Evolutionary conservation across 2,329 filamentous ascomycete genomes (phyloP), one percentile per base, ranked within the genome.

Genomic region (Trichoderma hamatum): DNA sequence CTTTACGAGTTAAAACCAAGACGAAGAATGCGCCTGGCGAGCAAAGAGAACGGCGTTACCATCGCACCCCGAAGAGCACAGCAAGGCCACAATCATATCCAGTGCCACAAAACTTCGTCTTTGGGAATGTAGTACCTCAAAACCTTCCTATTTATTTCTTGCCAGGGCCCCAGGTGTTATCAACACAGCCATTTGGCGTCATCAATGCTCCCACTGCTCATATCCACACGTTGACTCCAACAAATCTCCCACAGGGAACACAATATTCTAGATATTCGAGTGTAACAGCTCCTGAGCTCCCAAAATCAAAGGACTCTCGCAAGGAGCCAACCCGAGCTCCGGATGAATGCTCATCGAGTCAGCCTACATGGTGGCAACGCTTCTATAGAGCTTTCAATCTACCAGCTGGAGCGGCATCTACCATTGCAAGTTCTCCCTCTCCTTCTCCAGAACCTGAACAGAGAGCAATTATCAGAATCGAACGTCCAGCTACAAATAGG

Each of bases 321-420:
- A 54, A 19, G 24, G 46, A 58, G 46, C 28, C 24, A 24, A 34
- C 39, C 59, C 28, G 19, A 58, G 56, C 4, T 59, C 58, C 28
- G 5, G 56, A 43, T 16, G 66, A 58, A 4, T 65, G 70, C 3
- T 49, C 71, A 51, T 67, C 72, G 32, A 70, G 68, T 11, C 70
- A 76, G 9, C 70, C 72, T 28, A 72, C 69, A 6, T 79, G 77
- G 77, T 69, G 71, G 26, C 77, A 78, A 54, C 70, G 74, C 16
- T 11, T 81, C 1, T 60, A 71, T 60, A 73, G 72, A 13, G 71
- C 72, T 1, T 72, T 81, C 34, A 73, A 71, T 5, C 61, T 79
- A 16, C 78, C 78, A 2, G 21, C 73, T 1, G 80, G 80, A 5
- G 77, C 73, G 67, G 79, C 78, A 7, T 81, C 78, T 0, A 82